Evolutionary conservation across 306 rosid genomes (phyloP).

Genomic region (Ormosia emarginata): DNA sequence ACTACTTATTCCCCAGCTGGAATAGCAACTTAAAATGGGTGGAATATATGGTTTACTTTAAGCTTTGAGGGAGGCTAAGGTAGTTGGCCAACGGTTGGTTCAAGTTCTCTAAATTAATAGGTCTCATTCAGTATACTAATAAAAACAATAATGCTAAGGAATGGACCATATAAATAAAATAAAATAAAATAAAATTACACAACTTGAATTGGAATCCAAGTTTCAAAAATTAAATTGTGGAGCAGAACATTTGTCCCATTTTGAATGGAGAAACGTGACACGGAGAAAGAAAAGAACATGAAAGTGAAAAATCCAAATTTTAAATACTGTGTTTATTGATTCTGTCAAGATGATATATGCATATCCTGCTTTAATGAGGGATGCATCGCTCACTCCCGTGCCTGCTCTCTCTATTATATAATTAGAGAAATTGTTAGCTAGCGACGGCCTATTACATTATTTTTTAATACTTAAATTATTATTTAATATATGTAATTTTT

Average conservation of each 20-base stretch:
- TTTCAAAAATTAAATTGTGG: background rate
- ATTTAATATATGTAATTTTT: too few species aligned
- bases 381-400: background rate
- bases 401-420: background rate
- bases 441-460: too few species aligned
- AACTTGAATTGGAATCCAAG: background rate
- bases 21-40: slow-evolving; percentile 1
- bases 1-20: background rate
- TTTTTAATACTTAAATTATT: too few species aligned
- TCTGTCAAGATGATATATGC: background rate
- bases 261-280: slow-evolving; percentile 16
- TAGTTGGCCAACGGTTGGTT: slow-evolving; percentile 31
- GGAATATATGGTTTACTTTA: background rate
- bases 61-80: background rate
- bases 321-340: background rate
- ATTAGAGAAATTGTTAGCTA: too few species aligned
- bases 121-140: background rate
- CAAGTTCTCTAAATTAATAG: slow-evolving; percentile 12
- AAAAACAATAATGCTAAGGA: background rate
- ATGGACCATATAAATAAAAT: background rate
- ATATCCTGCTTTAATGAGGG: background rate
- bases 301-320: background rate
- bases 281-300: background rate
- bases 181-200: background rate
- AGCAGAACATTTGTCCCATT: background rate